These are phyloP conservation scores for Pythium myriotylum DNA, from an alignment of 352 stramenopile species.

Conservation along the genomic window DNA sequence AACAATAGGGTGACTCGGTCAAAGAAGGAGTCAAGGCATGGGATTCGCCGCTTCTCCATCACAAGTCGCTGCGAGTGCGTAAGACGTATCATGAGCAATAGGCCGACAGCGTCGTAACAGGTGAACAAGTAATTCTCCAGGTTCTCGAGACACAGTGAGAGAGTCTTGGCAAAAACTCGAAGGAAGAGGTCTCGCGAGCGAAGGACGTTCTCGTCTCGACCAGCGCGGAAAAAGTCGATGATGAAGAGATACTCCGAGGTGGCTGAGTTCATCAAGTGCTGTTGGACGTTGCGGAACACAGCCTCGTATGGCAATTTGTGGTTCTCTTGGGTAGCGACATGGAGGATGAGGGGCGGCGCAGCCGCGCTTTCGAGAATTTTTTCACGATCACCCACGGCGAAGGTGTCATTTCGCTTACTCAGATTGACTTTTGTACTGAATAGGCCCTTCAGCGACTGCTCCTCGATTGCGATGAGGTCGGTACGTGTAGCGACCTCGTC, in stretches of 20 bases:
- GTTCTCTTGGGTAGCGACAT: conserved; percentile 93
- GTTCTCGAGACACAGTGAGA: conserved; percentile 96
- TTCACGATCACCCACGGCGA: conserved; percentile 90
- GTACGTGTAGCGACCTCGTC: conserved; percentile 91
- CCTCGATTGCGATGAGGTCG: conserved; percentile 96
- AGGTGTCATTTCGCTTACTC: conserved; percentile 96
- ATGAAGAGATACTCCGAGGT: conserved; percentile 98
- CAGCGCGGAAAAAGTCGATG: conserved; percentile 92
- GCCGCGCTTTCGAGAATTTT: conserved; percentile 87
- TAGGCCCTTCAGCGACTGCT: conserved; percentile 90
- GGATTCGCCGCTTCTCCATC: conserved; percentile 87
- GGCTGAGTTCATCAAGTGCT: conserved; percentile 97
- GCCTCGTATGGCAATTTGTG: conserved; percentile 96
- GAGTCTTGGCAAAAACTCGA: conserved; percentile 94
- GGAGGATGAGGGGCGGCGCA: conserved; percentile 90
- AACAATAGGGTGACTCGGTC: conserved; percentile 95
- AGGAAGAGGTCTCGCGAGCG: conserved; percentile 92
- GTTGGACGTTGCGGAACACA: conserved; percentile 95
- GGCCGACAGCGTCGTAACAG: conserved; percentile 95
- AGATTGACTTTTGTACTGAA: conserved; percentile 92
- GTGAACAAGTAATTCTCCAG: conserved; percentile 98
- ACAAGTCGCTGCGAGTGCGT: conserved; percentile 87
- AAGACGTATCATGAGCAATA: conserved; percentile 99
- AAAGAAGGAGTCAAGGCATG: conserved; percentile 96
- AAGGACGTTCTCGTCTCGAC: conserved; percentile 64